phyloP scores from a whole-genome alignment of 495 filamentous ascomycete species.

The Penicillium simplicissimum region DNA sequence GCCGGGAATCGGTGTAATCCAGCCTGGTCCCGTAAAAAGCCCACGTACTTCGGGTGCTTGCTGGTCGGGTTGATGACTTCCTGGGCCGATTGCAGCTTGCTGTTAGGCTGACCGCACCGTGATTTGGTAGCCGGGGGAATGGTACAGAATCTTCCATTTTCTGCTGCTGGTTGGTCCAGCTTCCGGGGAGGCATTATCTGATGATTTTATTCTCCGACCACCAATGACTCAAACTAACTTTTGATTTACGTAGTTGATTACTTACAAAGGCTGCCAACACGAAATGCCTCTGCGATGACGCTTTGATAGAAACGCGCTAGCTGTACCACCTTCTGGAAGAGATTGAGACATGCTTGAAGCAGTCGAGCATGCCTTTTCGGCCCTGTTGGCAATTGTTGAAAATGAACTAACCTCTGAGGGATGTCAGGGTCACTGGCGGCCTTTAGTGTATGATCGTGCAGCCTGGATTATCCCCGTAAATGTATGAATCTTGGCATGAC shows the following conservation, averaged over 20 bases:
- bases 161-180: not conserved
- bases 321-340: not conserved
- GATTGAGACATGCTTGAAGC: not conserved
- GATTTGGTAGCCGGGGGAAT: not conserved
- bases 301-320: not conserved
- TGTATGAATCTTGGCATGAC: too few relatives aligned
- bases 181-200: not conserved
- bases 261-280: not conserved
- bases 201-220: not conserved
- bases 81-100: slow-evolving; percentile 9
- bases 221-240: not conserved
- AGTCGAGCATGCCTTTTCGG: not conserved
- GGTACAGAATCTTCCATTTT: not conserved
- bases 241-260: not conserved
- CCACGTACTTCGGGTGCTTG: not conserved
- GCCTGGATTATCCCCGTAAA: too few relatives aligned
- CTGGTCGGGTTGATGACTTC: slow-evolving; percentile 5
- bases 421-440: not conserved
- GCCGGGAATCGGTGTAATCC: slow-evolving; percentile 15
- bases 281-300: not conserved
- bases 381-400: not conserved
- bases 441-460: not conserved
- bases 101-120: not conserved
- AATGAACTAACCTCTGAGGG: not conserved
- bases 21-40: not conserved